Base-by-base conservation (phyloP, 1,284 basidiomycete genomes). In the Puccinia polysora region DNA sequence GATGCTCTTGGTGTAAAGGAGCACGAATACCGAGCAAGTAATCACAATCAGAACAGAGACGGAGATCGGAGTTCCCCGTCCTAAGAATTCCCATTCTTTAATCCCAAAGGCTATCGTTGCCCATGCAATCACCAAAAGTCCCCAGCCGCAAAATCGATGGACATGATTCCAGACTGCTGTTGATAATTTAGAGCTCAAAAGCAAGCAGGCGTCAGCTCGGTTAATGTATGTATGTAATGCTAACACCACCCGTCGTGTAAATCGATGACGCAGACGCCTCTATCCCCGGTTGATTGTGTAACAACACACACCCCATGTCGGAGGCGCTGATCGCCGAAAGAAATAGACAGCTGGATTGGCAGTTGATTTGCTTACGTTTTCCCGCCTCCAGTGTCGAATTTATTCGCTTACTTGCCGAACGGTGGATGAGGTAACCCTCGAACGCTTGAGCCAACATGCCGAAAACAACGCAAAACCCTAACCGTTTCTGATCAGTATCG, bases 41-140 rank as follows among this genome's bases (percentile, higher is more conserved):
- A 70, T 45, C 4, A 40, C 67, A 25, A 70, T 60, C 28, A 70
- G 53, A 3, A 70, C 30, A 14, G 56, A 59, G 20, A 70, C 67
- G 4, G 67, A 32, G 0, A 70, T 3, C 20, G 67, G 67, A 40
- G 67, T 70, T 18, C 67, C 56, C 20, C 67, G 43, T 1, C 67
- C 67, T n/a, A 59, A 47, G 20, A 59, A 43, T 52, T 70, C 67
- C 67, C 67, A 70, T 49, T 70, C 67, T 52, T 70, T 60, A 36
- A 70, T 70, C 40, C 67, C 67, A 15, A 56, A 60, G 20, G 52
- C 56, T 28, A 70, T 60, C 4, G 67, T 70, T 3, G 23, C 30
- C 67, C 67, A 70, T 32, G 67, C 53, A 8, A 36, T 47, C 14
- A 70, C 15, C 12, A 60, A 25, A 4, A 70, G 67, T 49, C 45